Percentiles rank a stretch among this genome's conserved stretches.
Evolutionary conservation across 1,139 yeast species (phyloP).

Genomic region (Magnusiomyces paraingens): DNA sequence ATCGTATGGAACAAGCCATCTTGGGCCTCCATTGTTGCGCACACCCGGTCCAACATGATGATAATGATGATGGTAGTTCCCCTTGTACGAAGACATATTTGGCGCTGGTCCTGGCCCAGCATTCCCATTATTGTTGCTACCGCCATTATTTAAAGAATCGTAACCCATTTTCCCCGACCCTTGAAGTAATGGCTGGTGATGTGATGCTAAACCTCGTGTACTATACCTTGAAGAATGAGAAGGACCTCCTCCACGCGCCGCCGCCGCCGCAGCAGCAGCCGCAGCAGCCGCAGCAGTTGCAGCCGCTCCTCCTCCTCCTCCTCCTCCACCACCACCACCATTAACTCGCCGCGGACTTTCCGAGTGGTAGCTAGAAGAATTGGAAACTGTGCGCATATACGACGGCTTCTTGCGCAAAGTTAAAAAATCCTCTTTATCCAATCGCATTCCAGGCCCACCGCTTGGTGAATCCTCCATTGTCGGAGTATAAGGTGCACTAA

Average conservation of each 20-base stretch:
- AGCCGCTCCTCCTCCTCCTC: no score
- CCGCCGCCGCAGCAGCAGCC: no score
- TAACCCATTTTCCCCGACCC: neutral
- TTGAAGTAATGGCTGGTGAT: neutral
- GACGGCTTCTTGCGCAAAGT: slow-evolving; percentile 8
- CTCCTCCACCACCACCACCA: slow-evolving; percentile 1
- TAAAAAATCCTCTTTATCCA: slow-evolving; percentile 2
- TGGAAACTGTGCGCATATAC: slow-evolving; percentile 1
- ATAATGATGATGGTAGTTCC: neutral
- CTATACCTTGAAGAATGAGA: neutral
- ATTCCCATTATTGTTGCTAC: neutral
- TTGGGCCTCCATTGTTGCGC: neutral
- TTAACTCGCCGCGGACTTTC: slow-evolving; percentile 2
- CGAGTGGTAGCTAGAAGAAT: slow-evolving; percentile 1
- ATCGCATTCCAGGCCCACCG: neutral
- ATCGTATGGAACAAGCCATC: slow-evolving; percentile 14
- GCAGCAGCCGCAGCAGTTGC: no score
- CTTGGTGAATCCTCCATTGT: neutral
- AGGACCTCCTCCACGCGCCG: neutral
- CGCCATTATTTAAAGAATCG: neutral
- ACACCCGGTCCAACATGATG: neutral
- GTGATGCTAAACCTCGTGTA: neutral
- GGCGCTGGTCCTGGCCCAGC: neutral
- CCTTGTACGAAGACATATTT: neutral
- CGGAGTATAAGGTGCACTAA: neutral